Base-by-base conservation (phyloP, 2,329 filamentous ascomycete species). In the Xenosphaeropsis pyriputrescens region DNA sequence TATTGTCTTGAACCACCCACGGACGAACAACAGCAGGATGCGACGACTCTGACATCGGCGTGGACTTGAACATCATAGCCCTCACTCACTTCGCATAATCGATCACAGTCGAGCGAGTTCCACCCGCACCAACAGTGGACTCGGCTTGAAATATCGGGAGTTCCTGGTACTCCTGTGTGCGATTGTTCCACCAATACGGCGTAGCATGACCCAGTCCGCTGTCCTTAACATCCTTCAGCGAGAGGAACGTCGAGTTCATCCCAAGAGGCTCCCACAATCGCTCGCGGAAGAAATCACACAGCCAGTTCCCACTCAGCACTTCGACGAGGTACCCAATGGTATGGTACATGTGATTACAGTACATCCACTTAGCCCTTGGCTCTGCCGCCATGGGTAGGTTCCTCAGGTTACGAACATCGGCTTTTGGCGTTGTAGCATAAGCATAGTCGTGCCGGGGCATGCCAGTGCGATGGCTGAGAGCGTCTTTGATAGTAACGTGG, bases 11-110 rank as follows among this genome's bases (percentile, higher is more conserved):
- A 26, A 19, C 5, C 8, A 9, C 8, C 8, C 12, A 9, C 7
- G 22, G 22, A 11, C 22, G 8, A 26, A 26, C 22, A 5, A 26
- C 22, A 9, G 55, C 54, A 18, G 42, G 40, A 40, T 60, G 54
- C 3, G 50, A 55, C 13, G 46, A 43, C 38, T 37, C 39, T 5
- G 57, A 52, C 18, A 67, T 44, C 2, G 61, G 57, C 9, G 49
- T 51, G 2, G 52, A 49, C 22, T 46, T 49, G n/a, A 57, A 47
- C 16, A 75, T 51, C 17, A 72, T 52, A 14, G 62, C 65, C 18
- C 56, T 54, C 2, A 72, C 45, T 70, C 70, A 76, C 45, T 61
- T 63, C 2, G 58, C 49, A 46, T 68, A 72, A 51, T 73, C 69
- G 7, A 56, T 37, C 1, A 65, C 65, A 34, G 59, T 67, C 15